A percentile compares a stretch with the other conserved stretches of the same genome.
Evolutionary conservation across 1,139 yeast genomes (phyloP).

Genomic region (Yamadazyma triangularis): DNA sequence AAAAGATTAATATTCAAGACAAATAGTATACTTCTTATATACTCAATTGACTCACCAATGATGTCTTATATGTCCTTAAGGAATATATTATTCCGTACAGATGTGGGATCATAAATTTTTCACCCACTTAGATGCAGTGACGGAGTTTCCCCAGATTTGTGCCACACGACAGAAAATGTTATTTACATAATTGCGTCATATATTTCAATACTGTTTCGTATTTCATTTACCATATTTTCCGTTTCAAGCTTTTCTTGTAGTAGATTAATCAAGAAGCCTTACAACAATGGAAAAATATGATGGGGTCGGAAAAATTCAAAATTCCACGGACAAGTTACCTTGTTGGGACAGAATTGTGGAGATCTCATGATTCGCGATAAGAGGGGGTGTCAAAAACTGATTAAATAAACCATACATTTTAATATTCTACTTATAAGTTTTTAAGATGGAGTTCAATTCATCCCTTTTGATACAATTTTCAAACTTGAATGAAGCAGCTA

Average conservation of each 20-base stretch:
- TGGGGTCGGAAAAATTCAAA: neutral
- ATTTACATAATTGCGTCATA: too few species aligned
- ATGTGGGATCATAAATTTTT: too few species aligned
- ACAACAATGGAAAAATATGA: neutral
- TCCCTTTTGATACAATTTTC: conserved; percentile 34
- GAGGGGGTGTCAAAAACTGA: neutral
- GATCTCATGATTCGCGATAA: too few species aligned
- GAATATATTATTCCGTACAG: neutral
- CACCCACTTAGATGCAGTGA: too few species aligned
- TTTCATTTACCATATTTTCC: too few species aligned
- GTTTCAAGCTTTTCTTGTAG: neutral
- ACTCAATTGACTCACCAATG: neutral
- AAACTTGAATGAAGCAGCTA: conserved; percentile 40
- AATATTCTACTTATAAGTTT: conserved; percentile 11
- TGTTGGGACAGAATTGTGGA: too few species aligned
- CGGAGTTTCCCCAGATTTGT: too few species aligned
- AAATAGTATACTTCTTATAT: too few species aligned
- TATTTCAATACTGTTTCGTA: too few species aligned
- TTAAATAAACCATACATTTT: neutral
- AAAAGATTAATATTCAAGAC: neutral
- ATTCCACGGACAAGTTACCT: neutral
- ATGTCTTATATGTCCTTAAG: too few species aligned
- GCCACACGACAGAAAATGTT: too few species aligned
- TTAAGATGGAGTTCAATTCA: conserved; percentile 28
- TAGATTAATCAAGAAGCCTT: neutral